Percentiles rank a stretch among this genome's conserved stretches.
phyloP scores from a whole-genome alignment of 768 basidiomycete species.

The Boletus bicolor region DNA sequence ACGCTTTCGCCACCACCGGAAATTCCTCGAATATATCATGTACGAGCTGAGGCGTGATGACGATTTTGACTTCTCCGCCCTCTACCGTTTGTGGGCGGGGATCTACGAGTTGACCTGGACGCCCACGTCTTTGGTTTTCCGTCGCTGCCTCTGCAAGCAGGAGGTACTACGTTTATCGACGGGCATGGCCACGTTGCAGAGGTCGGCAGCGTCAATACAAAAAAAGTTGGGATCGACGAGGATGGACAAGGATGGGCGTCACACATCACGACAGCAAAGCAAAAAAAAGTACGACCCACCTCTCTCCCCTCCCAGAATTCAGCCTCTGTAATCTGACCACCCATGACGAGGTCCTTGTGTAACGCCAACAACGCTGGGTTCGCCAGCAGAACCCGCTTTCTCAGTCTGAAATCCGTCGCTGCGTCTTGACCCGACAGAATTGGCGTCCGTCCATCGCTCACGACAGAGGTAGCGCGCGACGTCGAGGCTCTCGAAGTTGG shows the following conservation, averaged over 20 bases:
- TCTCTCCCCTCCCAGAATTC: slow-evolving; percentile 99
- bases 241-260: not conserved
- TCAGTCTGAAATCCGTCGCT: slow-evolving; percentile 64
- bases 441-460: slow-evolving; percentile 51
- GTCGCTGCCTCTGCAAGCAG: slow-evolving; percentile 72
- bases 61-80: slow-evolving; percentile 82
- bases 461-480: slow-evolving; percentile 63
- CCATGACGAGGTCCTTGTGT: slow-evolving; percentile 86
- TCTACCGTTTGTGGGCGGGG: slow-evolving; percentile 83
- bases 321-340: slow-evolving; percentile 79
- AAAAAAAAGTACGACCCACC: slow-evolving; percentile 41
- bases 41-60: slow-evolving; percentile 87
- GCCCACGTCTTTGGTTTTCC: slow-evolving; percentile 75
- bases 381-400: slow-evolving; percentile 76
- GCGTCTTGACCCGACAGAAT: slow-evolving; percentile 57
- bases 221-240: not conserved
- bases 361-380: slow-evolving; percentile 75
- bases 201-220: not conserved
- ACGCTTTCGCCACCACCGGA: slow-evolving; percentile 89
- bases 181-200: not conserved
- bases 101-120: slow-evolving; percentile 81
- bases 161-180: slow-evolving; percentile 50
- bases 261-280: slow-evolving; percentile 4
- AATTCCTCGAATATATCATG: slow-evolving; percentile 98
- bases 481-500: slow-evolving; percentile 43